These are phyloP conservation scores for Leccinum barrowsii DNA, from an alignment of 768 basidiomycete genomes.

Conservation along the genomic window DNA sequence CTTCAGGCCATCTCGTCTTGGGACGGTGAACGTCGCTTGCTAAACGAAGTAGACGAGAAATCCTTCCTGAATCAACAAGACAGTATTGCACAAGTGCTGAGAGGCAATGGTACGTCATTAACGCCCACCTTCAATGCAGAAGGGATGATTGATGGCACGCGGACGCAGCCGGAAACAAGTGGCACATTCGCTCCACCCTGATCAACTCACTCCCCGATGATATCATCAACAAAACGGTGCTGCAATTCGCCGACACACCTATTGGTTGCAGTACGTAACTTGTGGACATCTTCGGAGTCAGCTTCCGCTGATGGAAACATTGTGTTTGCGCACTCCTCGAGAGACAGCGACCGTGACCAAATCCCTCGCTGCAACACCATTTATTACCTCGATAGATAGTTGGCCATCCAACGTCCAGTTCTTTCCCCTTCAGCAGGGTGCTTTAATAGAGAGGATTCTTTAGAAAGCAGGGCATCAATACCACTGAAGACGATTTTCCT, in stretches of 20 bases:
- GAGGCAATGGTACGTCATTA: slow-evolving; percentile 63
- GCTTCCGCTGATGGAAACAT: not conserved
- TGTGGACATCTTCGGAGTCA: not conserved
- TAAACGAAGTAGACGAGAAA: slow-evolving; percentile 91
- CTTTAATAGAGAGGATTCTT: no score
- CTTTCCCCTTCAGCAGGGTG: no score
- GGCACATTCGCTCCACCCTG: slow-evolving; percentile 88
- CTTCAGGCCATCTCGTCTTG: slow-evolving; percentile 84
- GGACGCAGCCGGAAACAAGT: slow-evolving; percentile 67
- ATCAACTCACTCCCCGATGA: slow-evolving; percentile 85
- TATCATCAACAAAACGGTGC: slow-evolving; percentile 77
- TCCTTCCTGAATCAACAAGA: slow-evolving; percentile 88
- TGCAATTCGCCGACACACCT: slow-evolving; percentile 78
- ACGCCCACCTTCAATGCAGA: not conserved
- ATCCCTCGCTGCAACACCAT: no score
- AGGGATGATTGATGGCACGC: not conserved
- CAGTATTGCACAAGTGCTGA: slow-evolving; percentile 85
- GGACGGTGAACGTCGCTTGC: slow-evolving; percentile 81
- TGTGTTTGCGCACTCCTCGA: slow-evolving; percentile 64
- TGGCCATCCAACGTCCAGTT: no score
- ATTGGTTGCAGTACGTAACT: slow-evolving; percentile 81
- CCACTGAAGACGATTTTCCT: no score
- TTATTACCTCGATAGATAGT: no score
- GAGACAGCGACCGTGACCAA: not conserved
- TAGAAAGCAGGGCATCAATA: no score